A percentile compares a stretch with the other conserved stretches of the same genome.
Conservation (phyloP, 2,329 filamentous ascomycete genomes). For the Paecilomyces sp. region DNA sequence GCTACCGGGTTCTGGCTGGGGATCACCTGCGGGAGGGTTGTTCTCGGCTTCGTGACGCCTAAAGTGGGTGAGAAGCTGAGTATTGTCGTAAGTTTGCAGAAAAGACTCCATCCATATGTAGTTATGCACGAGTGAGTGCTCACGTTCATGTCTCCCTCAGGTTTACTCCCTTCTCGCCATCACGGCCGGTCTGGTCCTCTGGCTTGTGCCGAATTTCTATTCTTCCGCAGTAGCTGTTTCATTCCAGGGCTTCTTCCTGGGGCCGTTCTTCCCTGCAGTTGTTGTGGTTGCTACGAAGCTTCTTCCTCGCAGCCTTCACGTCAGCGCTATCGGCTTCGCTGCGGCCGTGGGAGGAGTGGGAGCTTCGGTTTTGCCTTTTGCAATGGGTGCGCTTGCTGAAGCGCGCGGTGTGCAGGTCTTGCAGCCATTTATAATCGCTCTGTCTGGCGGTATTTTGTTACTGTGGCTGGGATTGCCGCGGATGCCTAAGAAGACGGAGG, state of each 20-base stretch:
- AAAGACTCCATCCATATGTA: background rate
- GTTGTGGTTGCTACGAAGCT: constrained; percentile 63
- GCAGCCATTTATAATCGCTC: constrained; percentile 49
- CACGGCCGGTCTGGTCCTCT: constrained; percentile 61
- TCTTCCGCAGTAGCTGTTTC: constrained; percentile 60
- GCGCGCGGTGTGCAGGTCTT: constrained; percentile 49
- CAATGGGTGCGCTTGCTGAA: constrained; percentile 61
- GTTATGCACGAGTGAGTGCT: constrained; percentile 54
- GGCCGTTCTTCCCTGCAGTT: constrained; percentile 64
- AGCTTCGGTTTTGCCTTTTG: constrained; percentile 59
- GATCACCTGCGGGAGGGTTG: constrained; percentile 60
- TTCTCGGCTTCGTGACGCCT: constrained; percentile 58
- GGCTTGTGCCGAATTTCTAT: constrained; percentile 65
- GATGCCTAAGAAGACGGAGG: background rate
- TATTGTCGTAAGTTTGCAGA: constrained; percentile 18
- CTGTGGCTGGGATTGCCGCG: background rate
- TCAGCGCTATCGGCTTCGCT: constrained; percentile 65
- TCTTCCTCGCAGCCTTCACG: constrained; percentile 61
- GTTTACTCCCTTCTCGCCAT: constrained; percentile 56
- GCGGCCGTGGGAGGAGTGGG: constrained; percentile 65
- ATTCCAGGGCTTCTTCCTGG: constrained; percentile 65
- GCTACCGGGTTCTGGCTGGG: constrained; percentile 73
- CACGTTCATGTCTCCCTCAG: constrained; percentile 28
- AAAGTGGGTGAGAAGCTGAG: constrained; percentile 60
- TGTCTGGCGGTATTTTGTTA: constrained; percentile 24